Evolutionary conservation across 1,284 basidiomycete genomes (phyloP).

Genomic region (Apiotrichum veenhuisii): DNA sequence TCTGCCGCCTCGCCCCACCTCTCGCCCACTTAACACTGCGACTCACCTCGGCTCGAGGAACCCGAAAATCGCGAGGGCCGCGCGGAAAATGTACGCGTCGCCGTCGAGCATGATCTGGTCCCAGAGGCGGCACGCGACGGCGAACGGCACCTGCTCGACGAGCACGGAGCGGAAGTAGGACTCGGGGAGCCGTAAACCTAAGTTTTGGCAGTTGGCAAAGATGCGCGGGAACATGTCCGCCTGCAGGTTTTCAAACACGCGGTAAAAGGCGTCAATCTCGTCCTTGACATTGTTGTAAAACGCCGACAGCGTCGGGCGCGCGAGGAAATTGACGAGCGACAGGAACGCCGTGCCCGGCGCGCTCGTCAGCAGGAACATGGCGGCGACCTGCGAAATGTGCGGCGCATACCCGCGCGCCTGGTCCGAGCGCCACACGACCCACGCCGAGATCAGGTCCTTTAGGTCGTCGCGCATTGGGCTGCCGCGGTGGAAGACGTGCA

Average conservation of each 20-base stretch:
- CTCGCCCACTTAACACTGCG: not conserved
- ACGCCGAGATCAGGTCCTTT: constrained; percentile 80
- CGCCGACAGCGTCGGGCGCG: constrained; percentile 76
- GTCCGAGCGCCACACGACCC: constrained; percentile 84
- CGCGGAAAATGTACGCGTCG: constrained; percentile 63
- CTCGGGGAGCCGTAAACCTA: constrained; percentile 41
- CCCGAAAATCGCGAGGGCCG: constrained; percentile 74
- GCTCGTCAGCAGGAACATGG: constrained; percentile 87
- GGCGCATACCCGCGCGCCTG: constrained; percentile 74
- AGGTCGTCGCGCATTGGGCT: constrained; percentile 84
- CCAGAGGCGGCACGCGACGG: constrained; percentile 81
- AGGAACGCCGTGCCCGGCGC: constrained; percentile 70
- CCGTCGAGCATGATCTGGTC: constrained; percentile 56
- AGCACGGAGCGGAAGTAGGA: constrained; percentile 77
- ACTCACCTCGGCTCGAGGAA: constrained; percentile 70
- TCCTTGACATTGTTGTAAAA: constrained; percentile 78
- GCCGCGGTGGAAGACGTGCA: constrained; percentile 80
- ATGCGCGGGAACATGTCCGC: constrained; percentile 76
- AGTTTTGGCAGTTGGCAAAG: constrained; percentile 92
- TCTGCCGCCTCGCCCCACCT: not conserved
- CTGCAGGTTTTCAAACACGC: constrained; percentile 47
- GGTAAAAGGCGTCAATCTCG: constrained; percentile 65
- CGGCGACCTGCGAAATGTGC: constrained; percentile 59
- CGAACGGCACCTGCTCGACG: constrained; percentile 80
- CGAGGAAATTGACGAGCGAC: constrained; percentile 80